phyloP scores from a whole-genome alignment of 306 rosid genomes.

The Hippophae tibetana region DNA sequence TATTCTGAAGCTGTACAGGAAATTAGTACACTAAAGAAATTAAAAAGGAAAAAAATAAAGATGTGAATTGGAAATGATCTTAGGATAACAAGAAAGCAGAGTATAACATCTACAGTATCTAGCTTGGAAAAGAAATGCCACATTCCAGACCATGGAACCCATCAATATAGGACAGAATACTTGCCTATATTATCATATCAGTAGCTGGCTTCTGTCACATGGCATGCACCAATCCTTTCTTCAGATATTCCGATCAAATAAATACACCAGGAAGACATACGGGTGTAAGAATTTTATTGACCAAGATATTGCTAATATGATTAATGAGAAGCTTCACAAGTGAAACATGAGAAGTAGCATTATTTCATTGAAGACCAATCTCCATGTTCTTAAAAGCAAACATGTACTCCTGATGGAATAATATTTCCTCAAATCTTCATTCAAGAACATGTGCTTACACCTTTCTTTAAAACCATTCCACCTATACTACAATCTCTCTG shows the following conservation, averaged over 20 bases:
- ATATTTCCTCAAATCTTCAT: constrained; percentile 8
- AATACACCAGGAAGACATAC: constrained; percentile 18
- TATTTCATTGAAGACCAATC: constrained; percentile 4
- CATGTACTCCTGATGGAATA: constrained; percentile 5
- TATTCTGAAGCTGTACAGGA: background rate
- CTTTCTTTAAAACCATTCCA: constrained; percentile 8
- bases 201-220: constrained; percentile 33
- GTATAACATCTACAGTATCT: constrained; percentile 27
- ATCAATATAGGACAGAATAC: constrained; percentile 41
- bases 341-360: constrained; percentile 12
- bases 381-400: constrained; percentile 3
- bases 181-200: constrained; percentile 53
- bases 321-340: constrained; percentile 16
- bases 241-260: constrained; percentile 30
- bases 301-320: constrained; percentile 23
- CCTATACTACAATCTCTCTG: constrained; percentile 15
- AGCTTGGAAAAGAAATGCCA: constrained; percentile 8
- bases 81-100: constrained; percentile 24
- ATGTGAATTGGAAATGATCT: constrained; percentile 31
- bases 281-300: constrained; percentile 16
- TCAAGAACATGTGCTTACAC: constrained; percentile 12
- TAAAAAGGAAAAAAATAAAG: constrained; percentile 18
- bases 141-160: constrained; percentile 31
- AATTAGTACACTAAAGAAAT: background rate
- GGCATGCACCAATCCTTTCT: constrained; percentile 29